Base-by-base conservation (phyloP, 1,139 yeast species). In the Blastobotrys raffinosifermentans region DNA sequence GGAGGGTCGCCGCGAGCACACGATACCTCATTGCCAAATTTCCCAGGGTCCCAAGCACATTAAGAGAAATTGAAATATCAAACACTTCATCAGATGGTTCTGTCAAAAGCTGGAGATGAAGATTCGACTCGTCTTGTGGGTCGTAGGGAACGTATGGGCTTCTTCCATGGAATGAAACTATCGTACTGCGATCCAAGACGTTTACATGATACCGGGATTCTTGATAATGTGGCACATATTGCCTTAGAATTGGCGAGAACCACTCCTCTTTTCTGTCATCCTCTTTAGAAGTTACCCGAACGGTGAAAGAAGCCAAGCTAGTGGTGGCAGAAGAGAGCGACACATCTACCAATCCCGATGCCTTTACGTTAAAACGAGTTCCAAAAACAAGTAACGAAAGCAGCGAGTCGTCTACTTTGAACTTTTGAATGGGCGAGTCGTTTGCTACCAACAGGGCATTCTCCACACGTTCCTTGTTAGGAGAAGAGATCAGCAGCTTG, bases 161-260 rank as follows among this genome's bases (percentile, higher is more conserved):
- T 16, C 77, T 69, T 3, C 86, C 84, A 55, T 84, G 94, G 59
- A 80, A 69, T 4, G 70, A 63, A 27, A 77, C 51, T 8, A 44
- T 46, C 2, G 51, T 48, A 6, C 43, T 47, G 25, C 47, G 55
- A 31, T 58, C 50, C 7, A 63, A 54, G 1, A 73, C 49, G 34
- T 74, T 66, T n/a, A 77, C 60, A 50, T 80, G 82, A 86, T 93
- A 84, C 55, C 83, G 83, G 1, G 81, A 70, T 56, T 85, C 95
- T 48, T 61, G 70, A 0, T 83, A 83, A 21, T 75, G 77, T 5
- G 66, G 61, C 2, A 75, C 64, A 61, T 73, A 70, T 57, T 84
- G 94, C 39, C 84, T 69, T 2, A 81, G 57, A 21, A 83, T 63
- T 0, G 91, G 80, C n/a, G 72, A 58, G 47, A 76, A 76, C 19